Evolutionary conservation across 495 filamentous ascomycete genomes (phyloP).

Genomic region (Sabuloglossum arenarium): DNA sequence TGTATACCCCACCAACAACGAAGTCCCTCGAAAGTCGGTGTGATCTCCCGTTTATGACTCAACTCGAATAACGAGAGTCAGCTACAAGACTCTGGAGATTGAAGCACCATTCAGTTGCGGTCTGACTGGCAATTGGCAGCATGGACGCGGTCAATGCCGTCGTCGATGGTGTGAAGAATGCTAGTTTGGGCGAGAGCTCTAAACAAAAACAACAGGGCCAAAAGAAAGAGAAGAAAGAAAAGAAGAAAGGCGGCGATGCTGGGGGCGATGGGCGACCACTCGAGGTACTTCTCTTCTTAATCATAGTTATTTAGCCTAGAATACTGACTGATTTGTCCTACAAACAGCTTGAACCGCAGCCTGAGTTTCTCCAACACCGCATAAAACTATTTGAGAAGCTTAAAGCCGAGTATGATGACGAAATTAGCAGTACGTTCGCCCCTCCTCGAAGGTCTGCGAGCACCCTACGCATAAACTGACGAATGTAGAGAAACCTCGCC

Average conservation of each 20-base stretch:
- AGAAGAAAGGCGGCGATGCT: conserved; percentile 26
- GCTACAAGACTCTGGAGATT: neutral
- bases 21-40: conserved; percentile 1
- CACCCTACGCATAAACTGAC: neutral
- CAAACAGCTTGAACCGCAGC: conserved; percentile 3
- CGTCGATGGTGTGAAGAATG: conserved; percentile 27
- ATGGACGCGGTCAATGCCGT: conserved; percentile 12
- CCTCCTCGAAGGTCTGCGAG: neutral
- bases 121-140: neutral
- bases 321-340: neutral
- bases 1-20: neutral
- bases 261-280: conserved; percentile 23
- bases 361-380: conserved; percentile 52
- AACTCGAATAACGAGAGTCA: neutral
- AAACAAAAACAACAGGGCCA: conserved; percentile 14
- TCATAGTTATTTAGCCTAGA: neutral
- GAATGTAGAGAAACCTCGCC: conserved; percentile 29
- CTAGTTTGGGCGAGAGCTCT: conserved; percentile 21
- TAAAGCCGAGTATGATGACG: conserved; percentile 61
- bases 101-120: neutral
- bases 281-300: conserved; percentile 16
- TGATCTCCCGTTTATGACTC: neutral
- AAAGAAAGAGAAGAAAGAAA: conserved; percentile 26
- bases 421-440: conserved; percentile 20
- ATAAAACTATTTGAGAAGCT: conserved; percentile 74